These are phyloP conservation scores for Curvularia spicifera DNA, from an alignment of 2,329 filamentous ascomycete genomes.

Conservation along the genomic window DNA sequence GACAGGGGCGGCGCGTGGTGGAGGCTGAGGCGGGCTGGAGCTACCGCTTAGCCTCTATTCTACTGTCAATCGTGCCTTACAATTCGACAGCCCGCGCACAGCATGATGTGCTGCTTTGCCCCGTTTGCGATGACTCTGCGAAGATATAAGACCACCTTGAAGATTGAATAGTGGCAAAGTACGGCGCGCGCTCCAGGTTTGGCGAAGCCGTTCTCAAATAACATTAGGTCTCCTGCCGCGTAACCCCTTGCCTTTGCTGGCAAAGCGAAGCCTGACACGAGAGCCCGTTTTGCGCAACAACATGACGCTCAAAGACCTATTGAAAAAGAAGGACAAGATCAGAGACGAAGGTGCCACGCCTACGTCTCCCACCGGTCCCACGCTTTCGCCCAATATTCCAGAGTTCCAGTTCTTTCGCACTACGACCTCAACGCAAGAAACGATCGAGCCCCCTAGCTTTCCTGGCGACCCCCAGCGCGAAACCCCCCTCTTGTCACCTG, in stretches of 20 bases:
- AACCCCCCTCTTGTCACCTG: slow-evolving; percentile 38
- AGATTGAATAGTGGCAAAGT: slow-evolving; percentile 30
- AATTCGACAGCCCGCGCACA: slow-evolving; percentile 34
- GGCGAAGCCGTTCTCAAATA: slow-evolving; percentile 13
- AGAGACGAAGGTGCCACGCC: slow-evolving; percentile 53
- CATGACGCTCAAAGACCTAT: slow-evolving; percentile 66
- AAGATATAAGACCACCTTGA: slow-evolving; percentile 43
- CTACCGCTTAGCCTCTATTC: slow-evolving; percentile 28
- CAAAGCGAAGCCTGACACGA: slow-evolving; percentile 19
- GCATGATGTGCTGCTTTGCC: slow-evolving; percentile 35
- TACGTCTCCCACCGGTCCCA: slow-evolving; percentile 26
- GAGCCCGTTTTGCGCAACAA: slow-evolving; percentile 32
- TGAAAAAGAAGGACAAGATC: slow-evolving; percentile 68
- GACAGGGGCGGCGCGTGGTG: slow-evolving; percentile 13
- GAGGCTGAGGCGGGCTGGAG: slow-evolving; percentile 41
- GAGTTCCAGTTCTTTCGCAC: slow-evolving; percentile 85
- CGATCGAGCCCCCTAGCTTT: slow-evolving; percentile 72
- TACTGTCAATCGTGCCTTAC: slow-evolving; percentile 30
- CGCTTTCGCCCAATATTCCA: slow-evolving; percentile 42
- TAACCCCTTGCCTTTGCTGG: slow-evolving; percentile 22
- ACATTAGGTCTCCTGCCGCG: slow-evolving; percentile 19
- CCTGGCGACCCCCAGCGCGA: slow-evolving; percentile 50
- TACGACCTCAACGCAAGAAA: slow-evolving; percentile 80
- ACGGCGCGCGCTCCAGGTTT: slow-evolving; percentile 10
- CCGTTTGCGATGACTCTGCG: slow-evolving; percentile 33